Conservation (phyloP, 2,329 filamentous ascomycete species). For the Sphaerulina musiva region DNA sequence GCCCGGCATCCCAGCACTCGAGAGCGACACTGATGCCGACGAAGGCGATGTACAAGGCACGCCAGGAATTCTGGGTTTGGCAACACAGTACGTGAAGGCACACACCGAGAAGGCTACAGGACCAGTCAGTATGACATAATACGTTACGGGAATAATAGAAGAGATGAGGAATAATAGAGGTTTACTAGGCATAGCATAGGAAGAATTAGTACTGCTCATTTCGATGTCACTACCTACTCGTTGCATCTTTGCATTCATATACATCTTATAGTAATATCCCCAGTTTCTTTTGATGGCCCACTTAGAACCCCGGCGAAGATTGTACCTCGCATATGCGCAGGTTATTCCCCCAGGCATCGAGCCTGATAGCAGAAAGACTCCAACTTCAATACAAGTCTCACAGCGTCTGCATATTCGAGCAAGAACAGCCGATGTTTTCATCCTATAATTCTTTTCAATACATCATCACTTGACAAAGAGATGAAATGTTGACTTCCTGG, state of each 20-base stretch:
- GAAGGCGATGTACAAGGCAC: constrained; percentile 39
- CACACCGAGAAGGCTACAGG: constrained; percentile 44
- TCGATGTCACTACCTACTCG: too few species aligned
- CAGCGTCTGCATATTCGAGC: too few species aligned
- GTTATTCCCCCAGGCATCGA: neutral
- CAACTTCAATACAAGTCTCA: neutral
- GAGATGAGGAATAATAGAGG: neutral
- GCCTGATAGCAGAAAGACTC: neutral
- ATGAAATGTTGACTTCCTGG: too few species aligned
- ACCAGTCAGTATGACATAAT: constrained; percentile 11
- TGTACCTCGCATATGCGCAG: too few species aligned
- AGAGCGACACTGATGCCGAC: constrained; percentile 37
- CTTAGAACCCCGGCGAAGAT: too few species aligned
- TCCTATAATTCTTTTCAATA: too few species aligned
- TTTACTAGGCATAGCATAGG: neutral
- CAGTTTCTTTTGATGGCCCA: too few species aligned
- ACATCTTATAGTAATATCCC: too few species aligned
- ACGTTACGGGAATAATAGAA: neutral
- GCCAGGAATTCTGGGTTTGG: constrained; percentile 56
- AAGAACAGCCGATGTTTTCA: neutral
- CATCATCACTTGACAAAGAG: too few species aligned
- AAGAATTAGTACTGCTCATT: neutral
- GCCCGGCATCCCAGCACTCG: constrained; percentile 28
- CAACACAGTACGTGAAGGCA: constrained; percentile 62
- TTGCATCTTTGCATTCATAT: too few species aligned